Evolutionary conservation across 257 asterid genomes (phyloP).

Genomic region (Solanum gracilifrons): DNA sequence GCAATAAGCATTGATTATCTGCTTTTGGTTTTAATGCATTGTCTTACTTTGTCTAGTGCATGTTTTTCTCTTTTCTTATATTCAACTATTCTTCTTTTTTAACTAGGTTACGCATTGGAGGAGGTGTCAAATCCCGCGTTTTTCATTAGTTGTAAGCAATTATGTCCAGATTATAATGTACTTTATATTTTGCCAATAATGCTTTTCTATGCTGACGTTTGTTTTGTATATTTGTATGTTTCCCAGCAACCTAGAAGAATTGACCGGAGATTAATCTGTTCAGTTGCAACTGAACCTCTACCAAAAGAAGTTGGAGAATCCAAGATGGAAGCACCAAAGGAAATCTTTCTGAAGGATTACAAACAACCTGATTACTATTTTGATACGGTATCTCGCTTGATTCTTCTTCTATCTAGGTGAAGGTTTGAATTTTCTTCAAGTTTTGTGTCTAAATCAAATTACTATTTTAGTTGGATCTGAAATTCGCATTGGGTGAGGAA

Average conservation of each 20-base stretch:
- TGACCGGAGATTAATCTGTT: constrained; percentile 53
- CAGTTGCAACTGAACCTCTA: constrained; percentile 64
- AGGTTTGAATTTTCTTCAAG: background rate
- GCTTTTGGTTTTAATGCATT: background rate
- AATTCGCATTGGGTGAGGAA: constrained; percentile 72
- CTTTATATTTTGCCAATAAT: background rate
- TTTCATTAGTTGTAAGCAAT: constrained; percentile 42
- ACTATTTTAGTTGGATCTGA: constrained; percentile 65
- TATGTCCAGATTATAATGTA: background rate
- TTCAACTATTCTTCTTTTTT: constrained; percentile 1
- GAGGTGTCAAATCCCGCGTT: constrained; percentile 22
- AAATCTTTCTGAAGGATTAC: constrained; percentile 88
- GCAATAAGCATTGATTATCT: background rate
- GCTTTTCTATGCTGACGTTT: background rate
- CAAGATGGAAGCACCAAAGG: constrained; percentile 75
- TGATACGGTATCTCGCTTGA: constrained; percentile 38
- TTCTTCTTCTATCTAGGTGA: background rate
- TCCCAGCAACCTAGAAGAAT: constrained; percentile 27
- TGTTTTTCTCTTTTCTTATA: background rate
- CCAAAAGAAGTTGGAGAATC: constrained; percentile 59
- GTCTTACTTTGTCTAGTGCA: background rate
- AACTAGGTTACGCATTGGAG: constrained; percentile 37
- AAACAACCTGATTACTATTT: constrained; percentile 83
- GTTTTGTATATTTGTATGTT: background rate
- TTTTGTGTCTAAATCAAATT: background rate